Conservation (phyloP, 306 rosid species). For the Datisca glomerata region DNA sequence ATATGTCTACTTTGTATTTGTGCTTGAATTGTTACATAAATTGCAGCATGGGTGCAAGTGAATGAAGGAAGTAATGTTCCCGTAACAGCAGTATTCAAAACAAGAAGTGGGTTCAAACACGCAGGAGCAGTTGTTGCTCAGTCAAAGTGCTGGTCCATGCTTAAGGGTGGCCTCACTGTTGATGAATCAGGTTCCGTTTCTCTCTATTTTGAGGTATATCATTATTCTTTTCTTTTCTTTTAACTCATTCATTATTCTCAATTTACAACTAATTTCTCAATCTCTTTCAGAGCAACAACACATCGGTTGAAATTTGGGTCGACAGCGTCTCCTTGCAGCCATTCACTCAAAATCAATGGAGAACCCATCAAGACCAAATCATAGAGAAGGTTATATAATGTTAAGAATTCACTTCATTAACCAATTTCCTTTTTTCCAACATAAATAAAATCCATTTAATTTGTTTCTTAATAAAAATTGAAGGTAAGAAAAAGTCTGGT, state of each 20-base stretch:
- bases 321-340: conserved; percentile 65
- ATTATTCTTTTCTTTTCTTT: background rate
- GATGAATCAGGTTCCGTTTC: conserved; percentile 34
- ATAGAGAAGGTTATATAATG: conserved; percentile 29
- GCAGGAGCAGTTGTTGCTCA: conserved; percentile 36
- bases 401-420: background rate
- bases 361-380: conserved; percentile 41
- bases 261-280: background rate
- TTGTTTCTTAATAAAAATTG: background rate
- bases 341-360: conserved; percentile 48
- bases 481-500: conserved; percentile 50
- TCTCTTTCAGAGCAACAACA: conserved; percentile 31
- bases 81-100: conserved; percentile 39
- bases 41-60: conserved; percentile 48
- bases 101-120: conserved; percentile 20
- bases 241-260: background rate
- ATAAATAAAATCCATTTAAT: background rate
- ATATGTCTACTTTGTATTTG: too few species aligned
- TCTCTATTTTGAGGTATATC: conserved; percentile 56
- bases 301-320: conserved; percentile 43
- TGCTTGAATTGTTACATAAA: background rate
- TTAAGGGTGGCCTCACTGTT: conserved; percentile 61
- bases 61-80: conserved; percentile 19
- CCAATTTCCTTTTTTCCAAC: too few species aligned
- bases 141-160: conserved; percentile 70